Conservation (phyloP, 345 rosid genomes). For the Citrus sp. region DNA sequence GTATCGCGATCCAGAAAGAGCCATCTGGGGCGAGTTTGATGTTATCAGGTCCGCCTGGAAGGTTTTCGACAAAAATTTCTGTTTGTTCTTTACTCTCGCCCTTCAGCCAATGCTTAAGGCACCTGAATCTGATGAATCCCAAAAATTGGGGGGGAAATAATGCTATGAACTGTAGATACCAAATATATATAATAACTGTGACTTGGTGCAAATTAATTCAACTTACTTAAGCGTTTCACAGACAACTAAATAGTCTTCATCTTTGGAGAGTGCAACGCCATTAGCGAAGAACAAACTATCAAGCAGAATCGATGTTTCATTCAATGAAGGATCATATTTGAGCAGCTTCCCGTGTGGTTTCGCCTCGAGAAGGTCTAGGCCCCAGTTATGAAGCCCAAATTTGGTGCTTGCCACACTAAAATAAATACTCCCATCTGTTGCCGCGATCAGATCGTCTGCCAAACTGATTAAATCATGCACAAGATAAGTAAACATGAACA, state of each 20-base stretch:
- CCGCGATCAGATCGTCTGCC: constrained; percentile 57
- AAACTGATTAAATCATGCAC: constrained; percentile 22
- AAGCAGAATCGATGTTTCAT: constrained; percentile 33
- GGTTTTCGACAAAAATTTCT: constrained; percentile 41
- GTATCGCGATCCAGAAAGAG: constrained; percentile 48
- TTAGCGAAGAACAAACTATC: constrained; percentile 38
- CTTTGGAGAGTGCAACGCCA: constrained; percentile 47
- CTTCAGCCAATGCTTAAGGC: constrained; percentile 45
- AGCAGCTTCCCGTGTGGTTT: constrained; percentile 56
- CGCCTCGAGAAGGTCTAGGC: constrained; percentile 47
- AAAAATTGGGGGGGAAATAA: too few relatives aligned
- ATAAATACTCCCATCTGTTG: constrained; percentile 49
- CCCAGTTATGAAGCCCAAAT: constrained; percentile 33
- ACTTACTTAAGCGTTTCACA: constrained; percentile 50
- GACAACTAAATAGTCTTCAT: constrained; percentile 40
- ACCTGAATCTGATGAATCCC: constrained; percentile 34
- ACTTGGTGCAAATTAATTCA: neutral
- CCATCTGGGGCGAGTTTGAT: constrained; percentile 55
- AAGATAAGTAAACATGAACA: neutral
- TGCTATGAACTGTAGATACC: neutral
- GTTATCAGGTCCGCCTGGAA: constrained; percentile 54
- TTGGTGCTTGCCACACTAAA: constrained; percentile 52
- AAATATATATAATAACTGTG: neutral
- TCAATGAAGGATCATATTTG: constrained; percentile 38
- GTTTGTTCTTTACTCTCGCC: constrained; percentile 34